Evolutionary conservation across 2,329 filamentous ascomycete genomes (phyloP), one percentile per base, ranked within the genome.

Genomic region (Beauveria sp.): DNA sequence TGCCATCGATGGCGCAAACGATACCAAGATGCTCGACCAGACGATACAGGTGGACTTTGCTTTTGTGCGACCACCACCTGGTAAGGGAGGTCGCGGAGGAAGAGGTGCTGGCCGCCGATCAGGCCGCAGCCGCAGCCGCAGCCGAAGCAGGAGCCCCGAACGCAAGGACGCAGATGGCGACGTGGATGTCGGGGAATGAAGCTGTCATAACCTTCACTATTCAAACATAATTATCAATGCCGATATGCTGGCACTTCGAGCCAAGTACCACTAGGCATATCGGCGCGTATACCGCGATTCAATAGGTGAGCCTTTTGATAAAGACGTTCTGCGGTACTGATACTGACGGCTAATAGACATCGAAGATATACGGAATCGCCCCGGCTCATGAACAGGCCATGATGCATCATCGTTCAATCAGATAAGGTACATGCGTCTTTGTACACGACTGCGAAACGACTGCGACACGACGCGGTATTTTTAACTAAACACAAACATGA

Each of bases 21-120:
- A 85, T 64, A 85, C 86, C 47, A 90, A 92, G 73, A 78, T 94
- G 61, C 82, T 94, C 50, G 90, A 94, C 68, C 90, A 94, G 79
- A 91, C 87, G 8, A 82, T 94, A 65, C 78, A 83, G 62, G 90
- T 93, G 63, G 90, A 94, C 76, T 94, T 92, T 74, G 91, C 90
- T 1, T 94, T 94, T 71, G 90, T 94, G 62, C 80, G 90, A 54
- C 90, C 90, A 61, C 90, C 90, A 18, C 88, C 87, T 20, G 81
- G 79, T 61, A 74, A 76, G 55, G 73, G 71, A 3, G 75, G 73
- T 1, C 70, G 73, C 1, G 70, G 71, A 10, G 75, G 74, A 22
- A 72, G 76, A 37, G 72, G 73, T 3, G 75, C 75, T 16, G 73
- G 75, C 3, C 70, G 79, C 40, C 74, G 77, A 63, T 47, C 41